Percentiles rank a stretch among this genome's conserved stretches.
Conservation (phyloP, 2,329 filamentous ascomycete genomes). For the Xylaria multiplex region DNA sequence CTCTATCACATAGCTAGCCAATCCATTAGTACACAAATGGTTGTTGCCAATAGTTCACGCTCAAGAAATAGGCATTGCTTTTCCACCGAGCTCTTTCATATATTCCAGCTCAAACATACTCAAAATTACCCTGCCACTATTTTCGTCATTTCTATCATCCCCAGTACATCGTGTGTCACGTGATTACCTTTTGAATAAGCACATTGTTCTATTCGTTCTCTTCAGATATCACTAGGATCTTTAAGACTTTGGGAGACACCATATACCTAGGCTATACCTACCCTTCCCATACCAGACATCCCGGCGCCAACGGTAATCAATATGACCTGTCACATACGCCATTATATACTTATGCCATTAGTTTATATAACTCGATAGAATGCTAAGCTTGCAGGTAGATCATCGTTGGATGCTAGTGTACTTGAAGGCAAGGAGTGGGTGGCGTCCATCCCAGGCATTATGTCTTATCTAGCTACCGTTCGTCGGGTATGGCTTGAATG, state of each 20-base stretch:
- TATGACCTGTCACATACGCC: background rate
- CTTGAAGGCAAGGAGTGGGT: background rate
- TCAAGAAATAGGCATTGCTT: background rate
- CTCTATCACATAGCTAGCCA: background rate
- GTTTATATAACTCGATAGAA: background rate
- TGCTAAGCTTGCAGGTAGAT: background rate
- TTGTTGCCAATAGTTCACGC: too few species aligned
- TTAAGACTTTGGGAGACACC: too few species aligned
- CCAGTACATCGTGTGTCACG: background rate
- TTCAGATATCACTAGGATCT: too few species aligned
- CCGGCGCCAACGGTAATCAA: background rate
- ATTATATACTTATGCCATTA: background rate
- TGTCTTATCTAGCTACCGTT: background rate
- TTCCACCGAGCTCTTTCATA: background rate
- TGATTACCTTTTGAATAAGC: too few species aligned
- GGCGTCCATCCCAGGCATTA: background rate
- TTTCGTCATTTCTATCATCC: too few species aligned
- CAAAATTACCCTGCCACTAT: background rate
- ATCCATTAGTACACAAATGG: too few species aligned
- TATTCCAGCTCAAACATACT: background rate
- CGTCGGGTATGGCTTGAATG: background rate
- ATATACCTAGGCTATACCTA: too few species aligned
- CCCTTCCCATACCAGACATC: too few species aligned
- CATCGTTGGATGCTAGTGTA: too few species aligned
- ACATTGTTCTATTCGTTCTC: too few species aligned